Evolutionary conservation across 1,284 basidiomycete species (phyloP).

Genomic region (Spongiforma sp.): DNA sequence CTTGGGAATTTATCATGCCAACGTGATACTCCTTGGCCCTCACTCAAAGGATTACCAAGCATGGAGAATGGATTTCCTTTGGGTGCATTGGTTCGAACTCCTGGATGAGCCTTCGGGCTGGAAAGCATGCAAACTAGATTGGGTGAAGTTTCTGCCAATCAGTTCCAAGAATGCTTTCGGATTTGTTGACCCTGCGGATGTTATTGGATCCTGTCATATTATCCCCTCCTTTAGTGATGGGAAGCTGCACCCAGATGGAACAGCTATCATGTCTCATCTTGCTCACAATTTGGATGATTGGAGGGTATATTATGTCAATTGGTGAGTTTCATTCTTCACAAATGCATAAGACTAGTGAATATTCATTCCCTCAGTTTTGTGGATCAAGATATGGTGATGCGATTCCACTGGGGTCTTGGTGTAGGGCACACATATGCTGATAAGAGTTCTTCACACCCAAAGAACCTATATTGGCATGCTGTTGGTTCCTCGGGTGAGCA

Average conservation of each 20-base stretch:
- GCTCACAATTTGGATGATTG: neutral
- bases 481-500: neutral
- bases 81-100: neutral
- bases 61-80: neutral
- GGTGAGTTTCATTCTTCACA: neutral
- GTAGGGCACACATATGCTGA: neutral
- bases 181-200: neutral
- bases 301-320: neutral
- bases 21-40: neutral
- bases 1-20: neutral
- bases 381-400: neutral
- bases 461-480: neutral
- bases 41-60: neutral
- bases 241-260: neutral
- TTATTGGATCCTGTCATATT: neutral
- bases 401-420: neutral
- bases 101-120: neutral
- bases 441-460: neutral
- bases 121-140: neutral
- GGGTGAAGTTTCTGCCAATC: neutral
- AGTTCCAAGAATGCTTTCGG: neutral
- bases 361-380: neutral
- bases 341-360: neutral
- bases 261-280: neutral
- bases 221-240: neutral